Evolutionary conservation across 1,139 yeast species (phyloP), one percentile per base, ranked within the genome.

Genomic region (Pichia cactophila): DNA sequence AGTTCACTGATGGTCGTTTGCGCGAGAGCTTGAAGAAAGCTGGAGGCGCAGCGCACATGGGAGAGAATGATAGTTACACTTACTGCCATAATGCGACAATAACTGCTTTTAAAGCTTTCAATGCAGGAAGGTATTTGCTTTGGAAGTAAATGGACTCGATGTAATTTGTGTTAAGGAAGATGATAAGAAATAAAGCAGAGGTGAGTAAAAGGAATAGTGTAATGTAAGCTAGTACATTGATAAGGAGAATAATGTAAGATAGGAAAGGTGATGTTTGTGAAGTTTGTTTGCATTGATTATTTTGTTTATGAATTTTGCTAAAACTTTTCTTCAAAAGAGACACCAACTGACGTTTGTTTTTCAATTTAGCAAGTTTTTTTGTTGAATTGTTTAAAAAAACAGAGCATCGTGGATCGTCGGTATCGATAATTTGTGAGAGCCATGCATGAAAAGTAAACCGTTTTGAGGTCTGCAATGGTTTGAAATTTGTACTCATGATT

Each of bases 301-400:
- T 36, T 36, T 36, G 20, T 16, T 28, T 31, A 38, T 50, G 11
- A 14, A 16, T 10, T n/a, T 28, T 31, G 37, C 47, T n/a, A 14
- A 45, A 47, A 2, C 35, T 41, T 29, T 31, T 39, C n/a, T 42
- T 48, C 14, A 48, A 33, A 20, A 50, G 52, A 41, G 38, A 20
- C 14, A 52, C n/a, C n/a, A 54, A 41, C 39, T 54, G 56, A 29
- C 54, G 49, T 42, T 54, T 54, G 26, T 45, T 54, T 14, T 45
- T 50, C 10, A 52, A 29, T 39, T 41, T 50, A 7, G 35, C 4
- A 9, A 54, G 23, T 1, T 31, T n/a, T 12, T 26, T 37, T 20
- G 48, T 38, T 33, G 50, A 26, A 10, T 43, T 26, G 2, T n/a
- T 12, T 6, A 54, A 17, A 16, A 53, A 53, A 1, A 20, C 10